Percentiles rank a stretch among this genome's conserved stretches.
These are phyloP conservation scores for Hansfordia pulvinata DNA, from an alignment of 2,329 filamentous ascomycete species.

Conservation along the genomic window DNA sequence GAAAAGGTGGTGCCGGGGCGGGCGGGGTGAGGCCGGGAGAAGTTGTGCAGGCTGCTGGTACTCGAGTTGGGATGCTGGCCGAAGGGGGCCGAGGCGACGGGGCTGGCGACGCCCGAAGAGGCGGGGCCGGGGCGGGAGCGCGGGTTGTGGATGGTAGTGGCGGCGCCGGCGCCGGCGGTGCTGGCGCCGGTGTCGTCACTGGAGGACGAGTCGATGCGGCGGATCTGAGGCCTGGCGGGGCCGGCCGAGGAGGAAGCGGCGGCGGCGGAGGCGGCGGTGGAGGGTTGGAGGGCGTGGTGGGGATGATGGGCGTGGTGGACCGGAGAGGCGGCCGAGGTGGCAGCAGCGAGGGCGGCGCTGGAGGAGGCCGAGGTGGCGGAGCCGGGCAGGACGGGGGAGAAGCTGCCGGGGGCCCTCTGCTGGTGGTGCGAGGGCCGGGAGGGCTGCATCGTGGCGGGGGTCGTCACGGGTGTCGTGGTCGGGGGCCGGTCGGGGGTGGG, in stretches of 20 bases:
- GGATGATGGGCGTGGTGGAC: constrained; percentile 12
- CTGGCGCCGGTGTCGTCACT: constrained; percentile 25
- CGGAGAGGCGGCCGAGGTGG: constrained; percentile 9
- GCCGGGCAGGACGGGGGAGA: constrained; percentile 36
- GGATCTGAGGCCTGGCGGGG: constrained; percentile 21
- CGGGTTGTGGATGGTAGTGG: constrained; percentile 23
- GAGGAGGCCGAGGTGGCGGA: constrained; percentile 12
- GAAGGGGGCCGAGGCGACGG: constrained; percentile 35
- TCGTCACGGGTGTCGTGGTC: too few relatives aligned
- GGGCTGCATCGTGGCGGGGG: constrained; percentile 18
- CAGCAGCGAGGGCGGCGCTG: constrained; percentile 7
- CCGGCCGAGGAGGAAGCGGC: constrained; percentile 16
- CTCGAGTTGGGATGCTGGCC: constrained; percentile 32
- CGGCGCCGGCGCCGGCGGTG: constrained; percentile 9
- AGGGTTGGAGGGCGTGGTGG: constrained; percentile 17
- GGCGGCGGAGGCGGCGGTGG: constrained; percentile 12
- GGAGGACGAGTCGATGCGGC: constrained; percentile 30
- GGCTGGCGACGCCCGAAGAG: constrained; percentile 24
- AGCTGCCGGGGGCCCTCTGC: constrained; percentile 28
- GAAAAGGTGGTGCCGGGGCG: constrained; percentile 16
- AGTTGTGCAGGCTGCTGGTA: constrained; percentile 37
- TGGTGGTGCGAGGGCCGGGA: constrained; percentile 16
- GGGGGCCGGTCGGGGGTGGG: too few relatives aligned
- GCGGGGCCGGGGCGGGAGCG: constrained; percentile 28
- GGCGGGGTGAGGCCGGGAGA: constrained; percentile 43